Evolutionary conservation across 208 protist genomes (phyloP), one percentile per base, ranked within the genome.

Genomic region (Acanthamoeba culbertsoni): DNA sequence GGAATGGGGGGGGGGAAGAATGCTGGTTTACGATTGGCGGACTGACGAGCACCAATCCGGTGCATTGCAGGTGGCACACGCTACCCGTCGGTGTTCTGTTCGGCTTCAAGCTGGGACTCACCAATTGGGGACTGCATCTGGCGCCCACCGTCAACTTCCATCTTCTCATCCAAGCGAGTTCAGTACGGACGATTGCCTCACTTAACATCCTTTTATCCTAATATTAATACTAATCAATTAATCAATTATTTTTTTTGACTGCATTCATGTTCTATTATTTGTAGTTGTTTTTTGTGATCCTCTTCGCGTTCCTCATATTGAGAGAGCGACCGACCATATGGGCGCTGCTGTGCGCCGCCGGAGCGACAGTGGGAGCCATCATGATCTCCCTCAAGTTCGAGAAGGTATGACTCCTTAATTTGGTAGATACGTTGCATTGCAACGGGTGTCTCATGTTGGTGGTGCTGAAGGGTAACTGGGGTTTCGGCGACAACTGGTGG

Each of bases 51-150:
- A n/a, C n/a, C n/a, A n/a, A n/a, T n/a, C n/a, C n/a, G n/a, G n/a
- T n/a, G n/a, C n/a, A n/a, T n/a, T n/a, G n/a, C 23, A 82, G 71
- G 14, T 82, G 71, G 71, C 71, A 82, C 42, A 82, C 71, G 20
- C 42, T 82, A 7, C 71, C 71, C 26, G 51, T 82, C 43, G 71
- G 71, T 23, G 43, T 82, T 23, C 40, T 82, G 10, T 82, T 82
- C 23, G 71, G 71, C 40, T 82, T 82, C 71, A 82, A 82, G 71
- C 71, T 82, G 42, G 71, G 71, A 16, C 71, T 82, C 26, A 82
- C 71, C 42, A 82, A 82, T 28, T 82, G 71, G 71, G 71, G 71
- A 23, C 40, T 82, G 7, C 71, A 82, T 20, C 71, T 82, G 18
- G 71, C 71, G 1, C 71, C 71, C 26, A 82, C 71, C 0, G 71